Evolutionary conservation across 2,329 filamentous ascomycete genomes (phyloP).

Genomic region (Bipolaris oryzae): DNA sequence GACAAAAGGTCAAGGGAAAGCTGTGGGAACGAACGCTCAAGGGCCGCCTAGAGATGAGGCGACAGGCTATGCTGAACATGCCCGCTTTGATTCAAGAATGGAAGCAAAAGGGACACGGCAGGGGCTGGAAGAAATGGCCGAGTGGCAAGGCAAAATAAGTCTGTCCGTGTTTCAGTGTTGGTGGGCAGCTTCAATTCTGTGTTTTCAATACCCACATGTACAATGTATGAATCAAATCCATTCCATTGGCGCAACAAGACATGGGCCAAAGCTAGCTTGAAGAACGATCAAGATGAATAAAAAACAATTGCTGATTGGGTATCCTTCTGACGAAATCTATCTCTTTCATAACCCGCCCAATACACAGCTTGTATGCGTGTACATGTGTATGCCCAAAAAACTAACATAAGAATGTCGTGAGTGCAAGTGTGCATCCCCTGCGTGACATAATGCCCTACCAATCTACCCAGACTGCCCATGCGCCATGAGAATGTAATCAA

Average conservation of each 20-base stretch:
- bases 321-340: constrained; percentile 8
- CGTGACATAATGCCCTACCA: background rate
- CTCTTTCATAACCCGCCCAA: background rate
- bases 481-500: background rate
- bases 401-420: constrained; percentile 1
- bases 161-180: background rate
- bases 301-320: constrained; percentile 2
- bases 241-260: background rate
- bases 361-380: background rate
- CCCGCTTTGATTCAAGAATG: constrained; percentile 87
- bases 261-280: background rate
- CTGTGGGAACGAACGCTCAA: constrained; percentile 87
- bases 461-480: background rate
- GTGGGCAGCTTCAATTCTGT: background rate
- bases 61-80: constrained; percentile 94
- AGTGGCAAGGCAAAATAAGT: constrained; percentile 47
- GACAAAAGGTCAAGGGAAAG: constrained; percentile 94
- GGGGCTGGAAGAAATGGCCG: constrained; percentile 77
- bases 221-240: background rate
- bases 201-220: background rate
- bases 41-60: constrained; percentile 82
- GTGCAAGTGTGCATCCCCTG: background rate
- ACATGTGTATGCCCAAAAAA: background rate
- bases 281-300: background rate
- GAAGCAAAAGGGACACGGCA: constrained; percentile 78